Base-by-base conservation (phyloP, 169 alveolate species). In the Eimeria acervulina region DNA sequence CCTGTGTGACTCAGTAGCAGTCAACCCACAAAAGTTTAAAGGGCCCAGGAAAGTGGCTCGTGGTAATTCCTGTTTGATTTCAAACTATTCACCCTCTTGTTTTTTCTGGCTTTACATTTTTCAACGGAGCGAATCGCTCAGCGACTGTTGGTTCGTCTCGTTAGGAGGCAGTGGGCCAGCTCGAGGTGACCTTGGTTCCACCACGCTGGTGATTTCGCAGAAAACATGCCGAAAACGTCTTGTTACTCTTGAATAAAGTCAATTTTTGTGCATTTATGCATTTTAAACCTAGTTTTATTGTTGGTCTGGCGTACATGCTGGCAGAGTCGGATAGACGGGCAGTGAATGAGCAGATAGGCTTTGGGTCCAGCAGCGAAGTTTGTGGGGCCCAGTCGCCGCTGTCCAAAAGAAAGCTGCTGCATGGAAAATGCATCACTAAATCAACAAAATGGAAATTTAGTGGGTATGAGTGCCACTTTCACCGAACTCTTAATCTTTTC, bases 331-430 rank as follows among this genome's bases (percentile, higher is more conserved):
- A 72, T 72, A 72, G 83, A 72, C 83, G 52, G 83, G 19, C 52
- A 21, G 0, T 17, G 83, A 36, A 33, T 31, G 81, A 36, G 83
- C 83, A 72, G 83, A 72, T 72, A 72, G 83, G 31, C 83, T 72
- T 72, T 19, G 83, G 83, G 83, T 51, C 83, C 83, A 12, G 21
- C 83, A n/a, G 28, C 83, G 83, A 36, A 47, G n/a, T 38, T 36
- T 36, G 83, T 72, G 52, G 83, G 83, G 83, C 83, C 83, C 83
- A 28, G 83, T 72, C 83, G 83, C 51, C 31, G 51, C 33, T 51
- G 52, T 17, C 28, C 83, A 36, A 4, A 17, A 38, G 80, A 19
- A 72, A 72, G 2, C 52, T 36, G 17, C 83, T 0, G 83, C 51
- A 12, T 21, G 52, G n/a, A 2, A 36, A 21, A 72, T 47, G 12